A percentile compares a stretch with the other conserved stretches of the same genome.
These are phyloP conservation scores for Poa pratensis DNA, from an alignment of 176 grass and related monocot species.

Conservation along the genomic window DNA sequence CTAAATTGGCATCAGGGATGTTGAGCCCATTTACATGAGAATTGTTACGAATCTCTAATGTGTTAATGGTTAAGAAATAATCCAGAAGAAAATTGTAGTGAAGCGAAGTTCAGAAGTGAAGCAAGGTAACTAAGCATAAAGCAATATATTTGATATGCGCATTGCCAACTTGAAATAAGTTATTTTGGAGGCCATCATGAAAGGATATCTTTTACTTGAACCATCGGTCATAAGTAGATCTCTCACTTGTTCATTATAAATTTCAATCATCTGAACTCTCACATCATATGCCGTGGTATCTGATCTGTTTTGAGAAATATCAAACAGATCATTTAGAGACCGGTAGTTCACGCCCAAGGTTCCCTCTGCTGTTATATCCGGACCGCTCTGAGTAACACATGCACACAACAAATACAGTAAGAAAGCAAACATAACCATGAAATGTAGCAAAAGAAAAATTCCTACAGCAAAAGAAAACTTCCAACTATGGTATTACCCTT, in stretches of 20 bases:
- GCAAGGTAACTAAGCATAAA: slow-evolving; percentile 19
- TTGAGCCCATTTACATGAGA: slow-evolving; percentile 90
- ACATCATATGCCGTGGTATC: slow-evolving; percentile 63
- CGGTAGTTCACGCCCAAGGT: slow-evolving; percentile 83
- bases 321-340: slow-evolving; percentile 77
- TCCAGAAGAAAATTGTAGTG: neutral
- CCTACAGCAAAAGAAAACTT: too few species aligned
- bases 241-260: slow-evolving; percentile 96
- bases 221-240: slow-evolving; percentile 77
- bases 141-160: neutral
- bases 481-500: too few species aligned
- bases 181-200: neutral
- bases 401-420: slow-evolving; percentile 15
- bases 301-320: slow-evolving; percentile 69
- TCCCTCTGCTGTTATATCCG: slow-evolving; percentile 59
- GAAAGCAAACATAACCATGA: slow-evolving; percentile 13
- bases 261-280: slow-evolving; percentile 89
- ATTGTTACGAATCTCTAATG: slow-evolving; percentile 93
- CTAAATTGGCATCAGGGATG: slow-evolving; percentile 84
- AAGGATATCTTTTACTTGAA: slow-evolving; percentile 87
- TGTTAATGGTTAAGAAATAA: slow-evolving; percentile 53
- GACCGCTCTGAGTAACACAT: slow-evolving; percentile 66
- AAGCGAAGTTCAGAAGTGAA: neutral
- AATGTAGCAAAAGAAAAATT: neutral
- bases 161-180: slow-evolving; percentile 23